Evolutionary conservation across 345 rosid genomes (phyloP).

Genomic region (Lenwebbia sp.): DNA sequence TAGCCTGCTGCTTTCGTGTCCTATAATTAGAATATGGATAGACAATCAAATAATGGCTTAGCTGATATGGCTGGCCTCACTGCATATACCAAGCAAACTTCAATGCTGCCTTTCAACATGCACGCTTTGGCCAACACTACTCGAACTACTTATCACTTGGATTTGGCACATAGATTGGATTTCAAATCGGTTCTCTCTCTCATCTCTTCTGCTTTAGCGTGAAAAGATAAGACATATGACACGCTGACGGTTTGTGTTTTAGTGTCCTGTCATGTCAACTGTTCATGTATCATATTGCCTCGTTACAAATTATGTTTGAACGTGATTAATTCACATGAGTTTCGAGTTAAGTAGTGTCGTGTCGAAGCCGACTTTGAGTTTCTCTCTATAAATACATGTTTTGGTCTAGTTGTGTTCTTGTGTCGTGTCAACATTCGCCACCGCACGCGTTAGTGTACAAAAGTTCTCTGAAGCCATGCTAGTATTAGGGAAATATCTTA

Average conservation of each 20-base stretch:
- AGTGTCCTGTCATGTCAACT: neutral
- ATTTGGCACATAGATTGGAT: neutral
- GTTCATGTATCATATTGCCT: rapidly evolving
- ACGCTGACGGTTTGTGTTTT: neutral
- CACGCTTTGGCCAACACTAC: neutral
- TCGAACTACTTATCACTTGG: neutral
- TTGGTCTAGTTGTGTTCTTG: too few relatives aligned
- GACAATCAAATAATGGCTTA: neutral
- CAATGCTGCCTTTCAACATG: neutral
- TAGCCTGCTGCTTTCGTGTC: neutral
- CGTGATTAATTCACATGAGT: rapidly evolving
- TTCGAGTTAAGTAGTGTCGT: neutral
- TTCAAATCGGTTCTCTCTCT: neutral
- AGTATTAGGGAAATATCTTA: neutral
- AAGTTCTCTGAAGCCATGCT: neutral
- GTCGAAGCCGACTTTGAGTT: neutral
- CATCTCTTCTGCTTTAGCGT: neutral
- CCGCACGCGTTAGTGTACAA: neutral
- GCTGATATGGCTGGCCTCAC: neutral
- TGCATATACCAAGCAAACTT: neutral
- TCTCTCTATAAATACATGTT: neutral
- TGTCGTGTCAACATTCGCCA: neutral
- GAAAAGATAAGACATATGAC: neutral
- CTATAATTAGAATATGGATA: neutral
- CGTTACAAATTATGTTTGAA: neutral